phyloP scores from a whole-genome alignment of 495 filamentous ascomycete genomes.

The Neurospora hispaniola region DNA sequence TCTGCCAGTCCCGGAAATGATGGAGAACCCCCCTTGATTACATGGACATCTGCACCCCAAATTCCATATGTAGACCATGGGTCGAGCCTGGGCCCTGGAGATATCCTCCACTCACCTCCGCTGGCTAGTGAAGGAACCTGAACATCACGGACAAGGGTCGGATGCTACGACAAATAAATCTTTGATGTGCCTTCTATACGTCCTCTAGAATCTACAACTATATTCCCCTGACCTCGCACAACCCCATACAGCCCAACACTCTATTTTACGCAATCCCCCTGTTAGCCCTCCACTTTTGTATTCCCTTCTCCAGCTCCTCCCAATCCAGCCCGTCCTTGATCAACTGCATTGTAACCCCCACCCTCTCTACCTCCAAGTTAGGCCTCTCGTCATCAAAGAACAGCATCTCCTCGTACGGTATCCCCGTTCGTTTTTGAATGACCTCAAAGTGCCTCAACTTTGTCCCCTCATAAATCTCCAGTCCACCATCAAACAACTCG shows the following conservation, averaged over 20 bases:
- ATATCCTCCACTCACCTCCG: not conserved
- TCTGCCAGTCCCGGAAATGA: no score
- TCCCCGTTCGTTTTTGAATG: slow-evolving; percentile 54
- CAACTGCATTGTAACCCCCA: slow-evolving; percentile 76
- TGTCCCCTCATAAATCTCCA: slow-evolving; percentile 82
- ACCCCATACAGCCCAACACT: no score
- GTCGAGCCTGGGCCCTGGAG: not conserved
- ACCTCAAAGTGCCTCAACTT: slow-evolving; percentile 78
- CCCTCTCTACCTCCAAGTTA: slow-evolving; percentile 73
- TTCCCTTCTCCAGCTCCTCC: slow-evolving; percentile 68
- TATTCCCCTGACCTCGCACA: no score
- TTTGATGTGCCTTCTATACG: not conserved
- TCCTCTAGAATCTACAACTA: no score
- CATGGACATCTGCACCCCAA: no score
- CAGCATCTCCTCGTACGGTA: slow-evolving; percentile 73
- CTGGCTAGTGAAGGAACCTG: not conserved
- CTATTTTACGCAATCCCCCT: slow-evolving; percentile 29
- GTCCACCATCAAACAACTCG: slow-evolving; percentile 65
- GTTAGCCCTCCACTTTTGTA: slow-evolving; percentile 66
- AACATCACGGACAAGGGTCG: not conserved
- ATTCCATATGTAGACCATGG: not conserved
- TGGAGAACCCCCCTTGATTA: no score
- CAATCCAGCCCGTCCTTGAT: slow-evolving; percentile 71
- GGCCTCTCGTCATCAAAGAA: slow-evolving; percentile 93
- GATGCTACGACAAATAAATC: not conserved